Base-by-base conservation (phyloP, 306 rosid species). In the Alnus glutinosa region DNA sequence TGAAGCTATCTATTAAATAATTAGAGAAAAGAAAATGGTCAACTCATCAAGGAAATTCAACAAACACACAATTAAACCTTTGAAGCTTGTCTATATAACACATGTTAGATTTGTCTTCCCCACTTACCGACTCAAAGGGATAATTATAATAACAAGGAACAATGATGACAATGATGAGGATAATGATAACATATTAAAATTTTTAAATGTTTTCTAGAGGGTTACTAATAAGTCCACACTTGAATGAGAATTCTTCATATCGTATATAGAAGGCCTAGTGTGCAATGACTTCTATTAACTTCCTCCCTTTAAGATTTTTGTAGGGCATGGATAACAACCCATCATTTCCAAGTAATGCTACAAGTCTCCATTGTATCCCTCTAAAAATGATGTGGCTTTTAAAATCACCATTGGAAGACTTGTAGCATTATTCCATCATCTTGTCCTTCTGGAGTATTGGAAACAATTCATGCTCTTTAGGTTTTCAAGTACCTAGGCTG, bases 1-100 rank as follows among this genome's bases (percentile, higher is more conserved):
- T 7, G 98, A 84, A 67, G 95, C 97, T 74, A 95, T 95, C 98
- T 95, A 76, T 83, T 81, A 62, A 77, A 78, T 71, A 50, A 85
- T 76, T 5, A 75, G 49, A 52, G 55, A 39, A 32, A 23, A 16
- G 10, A 64, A 34, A 15, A 58, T 73, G 79, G 73, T 76, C 55
- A 85, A 34, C 32, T 28, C 57, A 79, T 55, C 15, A 34, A 77
- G 57, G 73, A 71, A 61, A 37, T 70, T 39, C 74, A 50, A 80
- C 61, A 63, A 55, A 36, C 14, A 37, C 51, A 47, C 28, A 71
- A 75, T 47, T 4, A 67, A 16, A 44, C 8, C 50, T 47, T 67
- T 67, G 51, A 67, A 16, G 50, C 6, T 67, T 18, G 18, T n/a
- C 11, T n/a, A 12, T 10, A 37, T 10, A 67, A 39, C 28, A 36